Evolutionary conservation across 306 rosid species (phyloP).

Genomic region (Gastrolobium villosum): DNA sequence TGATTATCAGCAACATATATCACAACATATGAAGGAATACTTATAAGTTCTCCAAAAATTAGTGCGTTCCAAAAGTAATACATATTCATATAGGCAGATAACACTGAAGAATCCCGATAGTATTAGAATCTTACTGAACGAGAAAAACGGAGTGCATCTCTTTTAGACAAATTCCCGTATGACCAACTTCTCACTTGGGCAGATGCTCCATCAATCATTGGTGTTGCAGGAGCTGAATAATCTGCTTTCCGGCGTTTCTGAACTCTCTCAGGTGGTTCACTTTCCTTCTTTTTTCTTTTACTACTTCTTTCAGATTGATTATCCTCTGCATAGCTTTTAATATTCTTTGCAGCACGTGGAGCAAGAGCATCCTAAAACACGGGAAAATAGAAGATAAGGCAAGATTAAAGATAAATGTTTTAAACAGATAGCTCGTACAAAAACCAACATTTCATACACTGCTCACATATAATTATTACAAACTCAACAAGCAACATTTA

Average conservation of each 20-base stretch:
- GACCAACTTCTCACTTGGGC: conserved; percentile 97
- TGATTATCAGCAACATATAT: not conserved
- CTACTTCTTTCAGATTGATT: conserved; percentile 77
- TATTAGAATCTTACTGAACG: conserved; percentile 76
- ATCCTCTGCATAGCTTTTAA: conserved; percentile 91
- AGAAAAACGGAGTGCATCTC: conserved; percentile 87
- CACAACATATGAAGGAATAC: not conserved
- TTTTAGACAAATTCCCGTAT: conserved; percentile 87
- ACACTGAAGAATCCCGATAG: not conserved
- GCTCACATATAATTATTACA: not conserved
- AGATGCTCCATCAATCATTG: conserved; percentile 92
- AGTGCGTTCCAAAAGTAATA: conserved; percentile 17
- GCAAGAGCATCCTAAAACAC: conserved; percentile 82
- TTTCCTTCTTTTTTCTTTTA: conserved; percentile 92
- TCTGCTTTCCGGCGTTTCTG: conserved; percentile 89
- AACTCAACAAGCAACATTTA: not conserved
- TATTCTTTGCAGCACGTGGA: conserved; percentile 96
- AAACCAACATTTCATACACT: conserved; percentile 10
- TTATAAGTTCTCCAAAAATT: not conserved
- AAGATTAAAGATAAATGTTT: not conserved
- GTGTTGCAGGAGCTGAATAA: conserved; percentile 69
- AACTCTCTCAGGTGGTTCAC: conserved; percentile 79
- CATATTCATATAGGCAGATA: not conserved
- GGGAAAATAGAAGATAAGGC: not conserved
- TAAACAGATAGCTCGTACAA: conserved; percentile 10